Percentiles rank a stretch among this genome's conserved stretches.
Evolutionary conservation across 331 rosid species (phyloP).

Genomic region (Acacia concinna): DNA sequence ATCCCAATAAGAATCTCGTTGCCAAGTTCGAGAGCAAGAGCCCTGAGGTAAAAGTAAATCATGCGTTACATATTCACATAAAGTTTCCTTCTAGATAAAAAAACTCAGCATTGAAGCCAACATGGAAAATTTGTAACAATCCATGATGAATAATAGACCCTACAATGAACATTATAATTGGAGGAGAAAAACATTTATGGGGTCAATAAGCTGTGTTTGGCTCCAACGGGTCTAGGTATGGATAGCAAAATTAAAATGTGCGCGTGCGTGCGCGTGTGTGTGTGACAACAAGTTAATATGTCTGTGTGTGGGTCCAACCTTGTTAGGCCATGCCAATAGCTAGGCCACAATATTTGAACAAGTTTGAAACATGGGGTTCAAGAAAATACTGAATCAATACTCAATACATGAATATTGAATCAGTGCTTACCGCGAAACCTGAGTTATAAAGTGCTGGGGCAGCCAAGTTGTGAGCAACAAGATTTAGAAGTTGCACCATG

Average conservation of each 20-base stretch:
- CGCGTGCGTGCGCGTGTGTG: background rate
- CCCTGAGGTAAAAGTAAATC: conserved; percentile 52
- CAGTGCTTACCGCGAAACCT: conserved; percentile 89
- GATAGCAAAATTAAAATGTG: background rate
- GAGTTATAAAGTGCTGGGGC: conserved; percentile 97
- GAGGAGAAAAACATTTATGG: background rate
- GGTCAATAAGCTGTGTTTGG: background rate
- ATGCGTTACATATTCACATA: conserved; percentile 4
- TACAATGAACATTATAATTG: background rate
- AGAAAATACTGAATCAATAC: conserved; percentile 27
- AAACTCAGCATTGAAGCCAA: conserved; percentile 26
- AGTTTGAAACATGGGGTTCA: conserved; percentile 5
- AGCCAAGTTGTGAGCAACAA: conserved; percentile 83
- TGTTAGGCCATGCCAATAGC: conserved; percentile 9
- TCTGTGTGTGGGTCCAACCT: conserved; percentile 3
- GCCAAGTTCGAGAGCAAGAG: conserved; percentile 98
- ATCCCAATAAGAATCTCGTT: conserved; percentile 87
- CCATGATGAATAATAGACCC: background rate
- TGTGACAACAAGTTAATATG: background rate
- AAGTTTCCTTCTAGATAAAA: conserved; percentile 17
- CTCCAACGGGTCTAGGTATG: background rate
- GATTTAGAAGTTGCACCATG: conserved; percentile 94
- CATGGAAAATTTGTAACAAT: background rate
- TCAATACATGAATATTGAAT: conserved; percentile 21
- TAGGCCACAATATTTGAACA: conserved; percentile 20